Evolutionary conservation across 148 eudicot genomes (phyloP), one percentile per base, ranked within the genome.

Genomic region (Chenopodium quinoa): DNA sequence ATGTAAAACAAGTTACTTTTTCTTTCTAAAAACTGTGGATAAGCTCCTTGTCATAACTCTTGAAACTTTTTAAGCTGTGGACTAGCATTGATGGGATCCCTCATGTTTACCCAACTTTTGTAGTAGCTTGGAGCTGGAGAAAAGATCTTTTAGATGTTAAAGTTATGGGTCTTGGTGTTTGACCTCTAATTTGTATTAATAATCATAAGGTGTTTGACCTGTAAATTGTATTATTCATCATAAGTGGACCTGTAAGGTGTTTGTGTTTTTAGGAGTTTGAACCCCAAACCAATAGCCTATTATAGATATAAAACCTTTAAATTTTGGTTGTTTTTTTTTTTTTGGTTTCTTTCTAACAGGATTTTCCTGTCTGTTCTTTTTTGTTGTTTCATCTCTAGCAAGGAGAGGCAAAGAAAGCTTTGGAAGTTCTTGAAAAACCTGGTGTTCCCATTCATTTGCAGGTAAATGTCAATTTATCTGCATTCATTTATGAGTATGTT

Each of bases 401-500:
- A 90, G 99, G 98, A 83, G 99, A 96, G 88, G 99, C 97, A 65
- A 96, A 92, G 90, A 96, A 90, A 89, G 98, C 98, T 46, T 82
- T 96, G 87, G 91, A 91, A 84, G 97, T 92, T 80, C 93, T 96
- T 87, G 95, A 89, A 82, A 96, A 94, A 85, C 92, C 95, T 79
- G 88, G 90, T 79, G 93, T 96, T 83, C 87, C 92, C 31, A 74
- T 88, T 81, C 93, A 89, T 69, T 90, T 96, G 83, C 99, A 96
- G 97, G 99, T 93, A 88, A 66, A 32, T 40, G 58, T 78, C 80
- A 52, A 80, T 74, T 22, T 27, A 72, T 82, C 29, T 78, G 31
- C 47, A 69, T 75, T 70, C 46, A 16, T 22, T 22, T 29, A 11
- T 75, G 27, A 76, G 44, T 58, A 44, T 72, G 44, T 44, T 60